A percentile compares a stretch with the other conserved stretches of the same genome.
phyloP scores from a whole-genome alignment of 306 rosid species.

The Acmispon strigosus region DNA sequence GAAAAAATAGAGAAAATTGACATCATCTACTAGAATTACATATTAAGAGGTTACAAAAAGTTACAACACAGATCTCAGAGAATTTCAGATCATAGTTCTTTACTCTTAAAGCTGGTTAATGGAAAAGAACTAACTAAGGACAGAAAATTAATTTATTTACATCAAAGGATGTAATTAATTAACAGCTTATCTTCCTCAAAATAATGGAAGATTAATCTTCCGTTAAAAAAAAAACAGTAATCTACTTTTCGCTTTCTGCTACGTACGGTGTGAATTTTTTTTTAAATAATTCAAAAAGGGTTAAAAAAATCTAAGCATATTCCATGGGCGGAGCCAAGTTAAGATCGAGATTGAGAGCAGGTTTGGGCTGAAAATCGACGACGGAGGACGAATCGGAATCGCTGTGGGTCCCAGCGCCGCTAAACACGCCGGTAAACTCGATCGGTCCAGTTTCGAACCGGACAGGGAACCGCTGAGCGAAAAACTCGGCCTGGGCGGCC shows the following conservation, averaged over 20 bases:
- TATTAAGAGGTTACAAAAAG: constrained; percentile 12
- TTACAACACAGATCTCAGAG: constrained; percentile 5
- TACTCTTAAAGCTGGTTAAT: background rate
- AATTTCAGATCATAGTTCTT: background rate
- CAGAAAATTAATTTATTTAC: constrained; percentile 14
- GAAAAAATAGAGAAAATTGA: background rate
- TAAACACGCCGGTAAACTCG: constrained; percentile 9
- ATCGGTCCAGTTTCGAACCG: constrained; percentile 32
- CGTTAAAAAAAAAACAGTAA: background rate
- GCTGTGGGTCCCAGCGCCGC: constrained; percentile 29
- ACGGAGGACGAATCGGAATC: constrained; percentile 48
- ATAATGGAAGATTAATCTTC: constrained; percentile 19
- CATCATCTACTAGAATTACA: background rate
- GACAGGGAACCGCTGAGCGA: constrained; percentile 30
- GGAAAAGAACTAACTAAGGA: background rate
- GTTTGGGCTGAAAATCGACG: constrained; percentile 39
- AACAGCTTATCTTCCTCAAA: constrained; percentile 18
- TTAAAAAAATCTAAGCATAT: constrained; percentile 3
- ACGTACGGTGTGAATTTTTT: background rate
- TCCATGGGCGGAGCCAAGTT: constrained; percentile 62
- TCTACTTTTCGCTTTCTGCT: background rate
- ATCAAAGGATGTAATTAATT: constrained; percentile 7
- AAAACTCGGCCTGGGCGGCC: constrained; percentile 8
- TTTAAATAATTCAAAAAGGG: background rate
- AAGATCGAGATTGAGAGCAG: constrained; percentile 53